Percentiles rank a stretch among this genome's conserved stretches.
Evolutionary conservation across 208 protist genomes (phyloP).

Genomic region (Vickermania ingenoplastis): DNA sequence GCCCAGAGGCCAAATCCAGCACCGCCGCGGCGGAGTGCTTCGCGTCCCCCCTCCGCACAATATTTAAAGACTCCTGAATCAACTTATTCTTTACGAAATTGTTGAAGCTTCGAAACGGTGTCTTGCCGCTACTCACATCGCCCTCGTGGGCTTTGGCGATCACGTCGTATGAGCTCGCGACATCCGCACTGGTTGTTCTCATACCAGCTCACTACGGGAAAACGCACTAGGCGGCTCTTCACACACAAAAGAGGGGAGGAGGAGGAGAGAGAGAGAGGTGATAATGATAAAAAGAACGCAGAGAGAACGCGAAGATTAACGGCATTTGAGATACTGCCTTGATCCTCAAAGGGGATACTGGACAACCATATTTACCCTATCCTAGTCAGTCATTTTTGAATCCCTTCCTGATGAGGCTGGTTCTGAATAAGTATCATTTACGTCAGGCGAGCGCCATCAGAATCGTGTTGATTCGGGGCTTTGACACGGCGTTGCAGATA

Average conservation of each 20-base stretch:
- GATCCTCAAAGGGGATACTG: not conserved
- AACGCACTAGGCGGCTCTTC: not conserved
- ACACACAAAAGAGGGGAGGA: too few relatives aligned
- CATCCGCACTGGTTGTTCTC: constrained; percentile 10
- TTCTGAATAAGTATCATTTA: too few relatives aligned
- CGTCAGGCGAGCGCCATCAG: too few relatives aligned
- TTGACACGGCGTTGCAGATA: too few relatives aligned
- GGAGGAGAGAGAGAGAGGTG: not conserved
- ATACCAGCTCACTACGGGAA: not conserved
- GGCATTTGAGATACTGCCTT: not conserved
- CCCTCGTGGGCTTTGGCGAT: constrained; percentile 37
- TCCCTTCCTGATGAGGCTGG: too few relatives aligned
- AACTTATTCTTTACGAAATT: constrained; percentile 83
- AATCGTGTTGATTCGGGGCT: too few relatives aligned
- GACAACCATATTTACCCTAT: constrained; percentile 4
- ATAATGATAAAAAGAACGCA: constrained; percentile 11
- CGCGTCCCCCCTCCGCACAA: constrained; percentile 5
- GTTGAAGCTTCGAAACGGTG: constrained; percentile 78
- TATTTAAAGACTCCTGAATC: constrained; percentile 69
- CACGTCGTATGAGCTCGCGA: constrained; percentile 53
- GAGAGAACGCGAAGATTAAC: constrained; percentile 4
- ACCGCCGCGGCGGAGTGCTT: constrained; percentile 17
- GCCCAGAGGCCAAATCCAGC: constrained; percentile 70
- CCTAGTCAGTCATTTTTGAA: too few relatives aligned
- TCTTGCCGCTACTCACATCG: constrained; percentile 51